Conservation (phyloP, 192 early-diverging fungal genomes). For the Coemansia sp. region DNA sequence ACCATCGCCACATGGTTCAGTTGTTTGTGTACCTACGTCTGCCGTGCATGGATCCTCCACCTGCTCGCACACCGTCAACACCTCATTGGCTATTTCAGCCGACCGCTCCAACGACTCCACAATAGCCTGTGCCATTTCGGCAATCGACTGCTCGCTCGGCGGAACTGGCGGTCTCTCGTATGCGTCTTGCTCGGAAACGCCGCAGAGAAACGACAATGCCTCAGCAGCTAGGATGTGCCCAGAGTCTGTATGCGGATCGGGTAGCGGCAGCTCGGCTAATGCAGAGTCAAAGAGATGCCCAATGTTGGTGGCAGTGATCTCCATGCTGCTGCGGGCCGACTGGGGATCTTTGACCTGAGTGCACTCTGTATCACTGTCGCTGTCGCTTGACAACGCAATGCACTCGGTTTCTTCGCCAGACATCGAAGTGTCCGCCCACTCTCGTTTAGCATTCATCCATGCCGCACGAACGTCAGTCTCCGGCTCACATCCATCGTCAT, state of each 20-base stretch:
- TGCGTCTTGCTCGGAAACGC: neutral
- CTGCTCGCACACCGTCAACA: constrained; percentile 7
- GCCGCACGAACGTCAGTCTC: constrained; percentile 8
- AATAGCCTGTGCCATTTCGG: constrained; percentile 19
- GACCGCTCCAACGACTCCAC: constrained; percentile 27
- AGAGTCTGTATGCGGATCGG: neutral
- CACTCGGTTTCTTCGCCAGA: constrained; percentile 4
- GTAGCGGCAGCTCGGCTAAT: neutral
- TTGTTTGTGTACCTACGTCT: too few relatives aligned
- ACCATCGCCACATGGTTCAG: too few relatives aligned
- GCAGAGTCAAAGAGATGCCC: neutral
- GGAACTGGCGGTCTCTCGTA: constrained; percentile 18
- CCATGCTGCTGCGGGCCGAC: neutral
- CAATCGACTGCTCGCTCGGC: constrained; percentile 2
- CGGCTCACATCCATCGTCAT: neutral
- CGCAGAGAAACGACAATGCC: neutral
- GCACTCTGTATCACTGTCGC: neutral
- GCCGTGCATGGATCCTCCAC: neutral
- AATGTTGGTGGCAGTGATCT: neutral
- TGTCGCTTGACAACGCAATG: constrained; percentile 16
- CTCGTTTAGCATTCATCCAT: constrained; percentile 12
- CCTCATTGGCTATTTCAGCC: constrained; percentile 20
- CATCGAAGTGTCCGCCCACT: constrained; percentile 12
- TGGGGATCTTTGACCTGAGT: neutral
- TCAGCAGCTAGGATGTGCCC: neutral